Evolutionary conservation across 2,329 filamentous ascomycete genomes (phyloP), one percentile per base, ranked within the genome.

Genomic region (Fragosphaeria purpurea): DNA sequence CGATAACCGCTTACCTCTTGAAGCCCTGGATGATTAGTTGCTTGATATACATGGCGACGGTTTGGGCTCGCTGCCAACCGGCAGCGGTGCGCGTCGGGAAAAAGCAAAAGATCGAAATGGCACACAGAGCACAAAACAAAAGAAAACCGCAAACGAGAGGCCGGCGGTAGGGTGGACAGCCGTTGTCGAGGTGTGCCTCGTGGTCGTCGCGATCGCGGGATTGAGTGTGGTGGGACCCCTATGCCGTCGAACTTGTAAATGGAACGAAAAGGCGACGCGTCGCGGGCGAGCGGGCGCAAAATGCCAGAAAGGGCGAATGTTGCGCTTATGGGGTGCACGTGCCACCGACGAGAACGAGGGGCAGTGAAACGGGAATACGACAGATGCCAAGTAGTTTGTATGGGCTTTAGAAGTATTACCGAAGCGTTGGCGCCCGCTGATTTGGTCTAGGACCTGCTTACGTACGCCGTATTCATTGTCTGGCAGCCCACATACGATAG

Each of bases 21-120:
- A 98, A 98, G 82, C 93, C 93, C 70, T 98, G 93, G 66, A 98
- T 97, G 69, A 96, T 97, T 68, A 97, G 96, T 74, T 98, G 93
- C 70, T 98, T 98, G 79, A 98, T 96, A 75, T 94, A 93, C 90
- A 96, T 95, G 65, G 61, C 75, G 67, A 62, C 57, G 53, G 50
- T 22, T 22, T 50, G n/a, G 37, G 50, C 48, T 48, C 48, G 60
- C 62, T 62, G 63, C 60, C 59, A 51, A 56, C 55, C 57, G 55
- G 57, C 57, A 59, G 54, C 55, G 44, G 31, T 50, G 49, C 48
- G 50, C 50, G 48, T 49, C n/a, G 40, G 42, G 10, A 31, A 49
- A n/a, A 30, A 40, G 38, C 30, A 33, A 31, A 10, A 8, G 8
- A 7, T 6, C 5, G 12, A 33, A n/a, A 44, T 22, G 6, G 30